Percentiles rank a stretch among this genome's conserved stretches.
phyloP scores from a whole-genome alignment of 208 protist genomes.

The Phytomonas sp. region DNA sequence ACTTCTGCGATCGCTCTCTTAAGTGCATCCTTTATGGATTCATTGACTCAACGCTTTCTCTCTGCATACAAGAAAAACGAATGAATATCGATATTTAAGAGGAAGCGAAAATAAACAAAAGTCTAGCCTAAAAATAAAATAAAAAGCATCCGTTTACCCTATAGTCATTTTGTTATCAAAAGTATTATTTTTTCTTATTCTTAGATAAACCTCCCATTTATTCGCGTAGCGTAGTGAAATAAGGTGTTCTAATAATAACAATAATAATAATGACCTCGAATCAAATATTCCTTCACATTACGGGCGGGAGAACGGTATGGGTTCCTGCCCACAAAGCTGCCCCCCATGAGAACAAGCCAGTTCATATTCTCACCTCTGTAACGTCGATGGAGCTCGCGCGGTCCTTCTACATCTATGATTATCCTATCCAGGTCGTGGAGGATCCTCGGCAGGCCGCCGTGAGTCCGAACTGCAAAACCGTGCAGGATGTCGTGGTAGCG shows the following conservation, averaged over 20 bases:
- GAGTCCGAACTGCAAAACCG: conserved; percentile 61
- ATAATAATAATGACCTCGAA: conserved; percentile 24
- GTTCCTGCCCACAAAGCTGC: conserved; percentile 67
- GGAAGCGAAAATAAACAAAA: no score
- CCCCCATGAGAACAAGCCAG: conserved; percentile 37
- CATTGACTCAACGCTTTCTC: no score
- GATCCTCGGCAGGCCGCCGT: conserved; percentile 35
- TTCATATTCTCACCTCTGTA: conserved; percentile 58
- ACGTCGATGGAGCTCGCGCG: conserved; percentile 66
- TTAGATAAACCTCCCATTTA: conserved; percentile 2
- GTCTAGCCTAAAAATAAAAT: no score
- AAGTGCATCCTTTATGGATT: no score
- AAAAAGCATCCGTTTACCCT: conserved; percentile 1
- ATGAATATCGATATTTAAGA: no score
- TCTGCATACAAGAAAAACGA: no score
- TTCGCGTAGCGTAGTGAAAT: background rate
- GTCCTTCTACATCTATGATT: conserved; percentile 84
- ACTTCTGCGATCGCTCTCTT: no score
- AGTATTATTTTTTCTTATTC: conserved; percentile 8
- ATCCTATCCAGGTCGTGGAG: conserved; percentile 60
- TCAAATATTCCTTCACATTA: conserved; percentile 67
- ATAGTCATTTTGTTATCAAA: background rate
- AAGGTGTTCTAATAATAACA: conserved; percentile 4
- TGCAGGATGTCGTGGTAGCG: conserved; percentile 55
- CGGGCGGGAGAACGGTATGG: conserved; percentile 77